These are phyloP conservation scores for Onygena corvina DNA, from an alignment of 2,329 filamentous ascomycete species.

Conservation along the genomic window DNA sequence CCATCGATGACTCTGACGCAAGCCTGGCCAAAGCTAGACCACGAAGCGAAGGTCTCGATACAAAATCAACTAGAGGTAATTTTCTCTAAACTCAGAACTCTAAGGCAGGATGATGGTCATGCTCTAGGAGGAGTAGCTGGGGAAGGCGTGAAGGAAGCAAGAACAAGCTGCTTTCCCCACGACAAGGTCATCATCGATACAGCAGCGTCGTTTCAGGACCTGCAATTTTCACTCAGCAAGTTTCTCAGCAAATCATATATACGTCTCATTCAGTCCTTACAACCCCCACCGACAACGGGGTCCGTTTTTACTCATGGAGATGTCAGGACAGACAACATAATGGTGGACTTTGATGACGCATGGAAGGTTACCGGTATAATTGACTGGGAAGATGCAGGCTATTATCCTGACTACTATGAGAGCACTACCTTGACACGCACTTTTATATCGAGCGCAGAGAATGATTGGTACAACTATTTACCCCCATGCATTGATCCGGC, in stretches of 20 bases:
- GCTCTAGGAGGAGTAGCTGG: constrained; percentile 20
- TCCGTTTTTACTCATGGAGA: constrained; percentile 14
- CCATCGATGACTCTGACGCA: constrained; percentile 17
- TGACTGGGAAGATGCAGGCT: constrained; percentile 25
- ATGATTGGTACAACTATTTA: constrained; percentile 24
- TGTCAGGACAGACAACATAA: constrained; percentile 13
- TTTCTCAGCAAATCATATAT: constrained; percentile 18
- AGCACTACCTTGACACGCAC: constrained; percentile 17
- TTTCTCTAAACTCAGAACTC: constrained; percentile 17
- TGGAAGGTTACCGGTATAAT: constrained; percentile 22
- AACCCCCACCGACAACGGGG: constrained; percentile 9
- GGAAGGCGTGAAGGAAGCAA: constrained; percentile 21
- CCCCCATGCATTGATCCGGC: constrained; percentile 20
- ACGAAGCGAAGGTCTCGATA: constrained; percentile 15
- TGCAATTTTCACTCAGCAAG: constrained; percentile 17
- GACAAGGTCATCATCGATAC: constrained; percentile 17
- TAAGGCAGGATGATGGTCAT: constrained; percentile 14
- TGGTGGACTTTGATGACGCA: constrained; percentile 7
- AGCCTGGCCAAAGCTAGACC: constrained; percentile 19
- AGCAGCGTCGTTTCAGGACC: constrained; percentile 14
- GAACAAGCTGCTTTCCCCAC: constrained; percentile 13
- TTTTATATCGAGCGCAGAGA: constrained; percentile 16
- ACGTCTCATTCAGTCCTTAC: constrained; percentile 19
- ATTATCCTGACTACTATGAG: constrained; percentile 24
- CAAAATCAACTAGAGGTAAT: constrained; percentile 15